Base-by-base conservation (phyloP, 2,329 filamentous ascomycete species). In the Aspergillus calidoustus region DNA sequence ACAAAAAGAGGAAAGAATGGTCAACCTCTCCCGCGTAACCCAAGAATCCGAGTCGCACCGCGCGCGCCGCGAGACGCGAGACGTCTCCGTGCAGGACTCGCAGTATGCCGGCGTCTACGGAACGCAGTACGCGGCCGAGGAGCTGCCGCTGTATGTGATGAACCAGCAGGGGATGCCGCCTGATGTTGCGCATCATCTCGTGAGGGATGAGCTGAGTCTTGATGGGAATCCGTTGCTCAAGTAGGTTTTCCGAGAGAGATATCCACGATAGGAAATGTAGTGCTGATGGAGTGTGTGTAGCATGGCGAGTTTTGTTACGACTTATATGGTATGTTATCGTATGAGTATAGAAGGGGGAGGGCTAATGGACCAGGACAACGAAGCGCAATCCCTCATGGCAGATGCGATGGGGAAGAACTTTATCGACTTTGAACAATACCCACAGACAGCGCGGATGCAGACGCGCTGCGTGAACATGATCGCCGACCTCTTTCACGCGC, bases 101-200 rank as follows among this genome's bases (percentile, higher is more conserved):
- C 76, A 88, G 79, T 90, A 89, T 65, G 54, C 54, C 19, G 46
- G 54, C 46, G 91, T 97, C 71, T 97, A 97, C 73, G 93, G 92
- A 72, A 93, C 91, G 62, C 86, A 83, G 66, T 96, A 91, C 74
- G 93, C 93, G n/a, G 85, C 86, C 34, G 82, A 90, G 72, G 91
- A 96, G 70, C 83, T 97, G 28, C 93, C 93, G 44, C 87, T 85
- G 74, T 83, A 91, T 72, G 89, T 91, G 80, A 96, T 97, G 87
- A 91, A 93, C 2, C 92, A 96, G 68, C 72, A 79, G 22, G 91
- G 95, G 78, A 97, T 97, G 93, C 93, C 94, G 43, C 88, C 87
- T 69, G 87, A 89, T 65, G 83, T 86, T 0, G 88, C 89, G 1
- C 86, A 89, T 68, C 86, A 89, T 66, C 81, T 91, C 74, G 79